Base-by-base conservation (phyloP, 108 stramenopile genomes). In the Mayamaea pseudoterrestris region DNA sequence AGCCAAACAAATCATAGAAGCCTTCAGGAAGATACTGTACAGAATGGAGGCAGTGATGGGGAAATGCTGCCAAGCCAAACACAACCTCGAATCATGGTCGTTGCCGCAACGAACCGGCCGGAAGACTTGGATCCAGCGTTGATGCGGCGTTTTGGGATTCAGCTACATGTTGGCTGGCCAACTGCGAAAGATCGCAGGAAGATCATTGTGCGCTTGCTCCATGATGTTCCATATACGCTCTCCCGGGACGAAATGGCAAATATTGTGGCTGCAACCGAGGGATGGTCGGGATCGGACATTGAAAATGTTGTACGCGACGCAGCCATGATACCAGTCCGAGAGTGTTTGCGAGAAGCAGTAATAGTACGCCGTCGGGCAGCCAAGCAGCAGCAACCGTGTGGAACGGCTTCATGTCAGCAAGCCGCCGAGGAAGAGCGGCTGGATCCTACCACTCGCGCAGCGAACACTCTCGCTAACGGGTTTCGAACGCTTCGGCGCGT, bases 71-170 rank as follows among this genome's bases (percentile, higher is more conserved):
- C 11, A 22, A 47, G 27, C 18, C 29, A 25, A 17, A 29, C 16
- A 23, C n/a, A 45, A 23, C 26, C 66, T 30, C 69, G 87, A 13
- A 49, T 89, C 17, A 72, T 90, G 41, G 80, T 90, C 8, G 65
- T 90, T 8, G 88, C 83, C 24, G 88, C 88, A 0, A 90, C 88
- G 1, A 90, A 90, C 51, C 63, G 88, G 20, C 83, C 80, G 5
- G 81, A 75, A 50, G 83, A 85, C 32, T 85, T 78, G 37, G 88
- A 90, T 49, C 71, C 83, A 21, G 88, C 88, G 23, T 63, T 90
- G 24, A 55, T 90, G 13, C 80, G 83, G 23, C 63, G 88, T 6
- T 90, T 90, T 50, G 69, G 73, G 1, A 73, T 90, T 11, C 78
- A 78, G 7, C 75, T 85, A 1, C 30, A 65, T 30, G 77, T 90